These are phyloP conservation scores for Triticum turgidum DNA, from an alignment of 176 grass and related monocot genomes.

Conservation along the genomic window DNA sequence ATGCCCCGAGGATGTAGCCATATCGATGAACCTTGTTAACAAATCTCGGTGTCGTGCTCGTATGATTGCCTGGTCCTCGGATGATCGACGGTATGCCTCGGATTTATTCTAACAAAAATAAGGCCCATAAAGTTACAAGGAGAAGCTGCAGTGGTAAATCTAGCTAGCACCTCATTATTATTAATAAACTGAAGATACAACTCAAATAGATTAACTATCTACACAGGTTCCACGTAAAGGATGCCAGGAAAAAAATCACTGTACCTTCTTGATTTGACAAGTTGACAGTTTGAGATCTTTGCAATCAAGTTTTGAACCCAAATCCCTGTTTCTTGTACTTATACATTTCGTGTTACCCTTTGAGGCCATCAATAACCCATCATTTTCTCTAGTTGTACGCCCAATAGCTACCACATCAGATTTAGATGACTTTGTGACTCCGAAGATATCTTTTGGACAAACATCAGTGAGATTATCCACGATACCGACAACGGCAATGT, in stretches of 20 bases:
- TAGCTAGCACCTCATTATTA: neutral
- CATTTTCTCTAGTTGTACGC: neutral
- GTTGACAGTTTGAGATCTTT: neutral
- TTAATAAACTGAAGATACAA: neutral
- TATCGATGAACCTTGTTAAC: too few relatives aligned
- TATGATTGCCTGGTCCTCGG: too few relatives aligned
- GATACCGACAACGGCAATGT: slow-evolving; percentile 24
- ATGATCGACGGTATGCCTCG: too few relatives aligned
- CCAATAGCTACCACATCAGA: slow-evolving; percentile 13
- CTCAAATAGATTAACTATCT: neutral
- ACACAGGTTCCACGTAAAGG: neutral
- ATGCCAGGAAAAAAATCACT: neutral
- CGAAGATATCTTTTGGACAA: neutral
- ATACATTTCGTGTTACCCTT: neutral
- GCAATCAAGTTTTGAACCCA: slow-evolving; percentile 7
- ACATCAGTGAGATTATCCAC: neutral
- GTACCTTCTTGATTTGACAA: slow-evolving; percentile 33
- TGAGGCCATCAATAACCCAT: slow-evolving; percentile 19
- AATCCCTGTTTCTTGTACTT: neutral
- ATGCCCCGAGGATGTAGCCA: too few relatives aligned
- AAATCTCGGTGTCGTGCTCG: too few relatives aligned
- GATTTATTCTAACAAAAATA: neutral
- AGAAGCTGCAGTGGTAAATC: neutral
- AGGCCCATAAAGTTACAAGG: neutral
- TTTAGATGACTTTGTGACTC: neutral